These are phyloP conservation scores for Sordariomycetes sp. DNA, from an alignment of 2,329 filamentous ascomycete species.

Conservation along the genomic window DNA sequence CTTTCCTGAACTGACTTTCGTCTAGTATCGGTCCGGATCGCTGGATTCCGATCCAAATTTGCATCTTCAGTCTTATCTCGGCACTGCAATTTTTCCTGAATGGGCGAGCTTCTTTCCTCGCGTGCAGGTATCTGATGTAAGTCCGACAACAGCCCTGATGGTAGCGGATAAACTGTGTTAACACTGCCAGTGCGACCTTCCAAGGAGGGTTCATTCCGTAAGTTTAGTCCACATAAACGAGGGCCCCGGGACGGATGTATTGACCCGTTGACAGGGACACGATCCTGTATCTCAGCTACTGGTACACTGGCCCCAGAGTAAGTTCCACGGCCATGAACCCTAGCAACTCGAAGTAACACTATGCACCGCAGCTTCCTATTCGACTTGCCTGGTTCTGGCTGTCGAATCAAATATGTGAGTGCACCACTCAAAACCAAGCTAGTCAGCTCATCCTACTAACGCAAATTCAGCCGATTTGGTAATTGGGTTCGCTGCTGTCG, in stretches of 20 bases:
- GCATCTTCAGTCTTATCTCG: slow-evolving; percentile 20
- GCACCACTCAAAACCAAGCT: neutral
- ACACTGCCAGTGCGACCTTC: slow-evolving; percentile 23
- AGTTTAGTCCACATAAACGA: slow-evolving; percentile 15
- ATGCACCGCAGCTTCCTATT: slow-evolving; percentile 38
- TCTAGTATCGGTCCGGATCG: slow-evolving; percentile 28
- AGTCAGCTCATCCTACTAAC: slow-evolving; percentile 7
- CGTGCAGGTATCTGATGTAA: slow-evolving; percentile 15
- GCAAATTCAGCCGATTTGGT: slow-evolving; percentile 25
- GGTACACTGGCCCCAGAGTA: slow-evolving; percentile 49
- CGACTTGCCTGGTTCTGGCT: slow-evolving; percentile 61
- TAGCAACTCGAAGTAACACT: slow-evolving; percentile 5
- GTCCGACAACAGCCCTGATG: neutral
- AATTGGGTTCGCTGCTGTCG: slow-evolving; percentile 44
- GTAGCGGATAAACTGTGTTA: neutral
- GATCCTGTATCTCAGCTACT: slow-evolving; percentile 58
- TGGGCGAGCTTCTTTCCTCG: slow-evolving; percentile 19
- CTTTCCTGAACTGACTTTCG: neutral
- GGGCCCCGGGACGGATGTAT: neutral
- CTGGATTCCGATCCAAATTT: slow-evolving; percentile 38
- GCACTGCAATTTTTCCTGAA: slow-evolving; percentile 21
- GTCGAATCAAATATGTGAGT: slow-evolving; percentile 17
- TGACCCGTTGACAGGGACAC: slow-evolving; percentile 13
- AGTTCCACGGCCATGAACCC: neutral
- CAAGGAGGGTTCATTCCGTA: slow-evolving; percentile 49